Evolutionary conservation across 176 grass and related monocot genomes (phyloP).

Genomic region (Bothriochloa decipiens): DNA sequence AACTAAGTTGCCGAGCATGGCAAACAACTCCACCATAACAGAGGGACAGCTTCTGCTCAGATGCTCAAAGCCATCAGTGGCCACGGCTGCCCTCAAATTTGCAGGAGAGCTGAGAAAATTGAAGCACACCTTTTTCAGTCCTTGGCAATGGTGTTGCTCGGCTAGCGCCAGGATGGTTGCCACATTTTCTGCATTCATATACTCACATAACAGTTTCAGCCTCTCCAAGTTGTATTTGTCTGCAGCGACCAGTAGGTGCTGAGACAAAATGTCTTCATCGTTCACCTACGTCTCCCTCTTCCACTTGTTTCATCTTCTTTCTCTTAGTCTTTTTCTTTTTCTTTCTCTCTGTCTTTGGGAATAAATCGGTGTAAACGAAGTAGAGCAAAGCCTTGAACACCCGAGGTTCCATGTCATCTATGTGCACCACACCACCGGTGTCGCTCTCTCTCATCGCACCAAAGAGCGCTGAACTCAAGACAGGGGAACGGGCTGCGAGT

Average conservation of each 20-base stretch:
- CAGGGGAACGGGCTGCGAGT: slow-evolving; percentile 41
- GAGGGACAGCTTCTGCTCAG: not conserved
- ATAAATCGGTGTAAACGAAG: not conserved
- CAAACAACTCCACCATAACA: too few species aligned
- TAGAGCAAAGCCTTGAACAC: slow-evolving; percentile 42
- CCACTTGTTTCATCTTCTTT: not conserved
- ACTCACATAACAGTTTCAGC: slow-evolving; percentile 43
- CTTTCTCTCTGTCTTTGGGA: not conserved
- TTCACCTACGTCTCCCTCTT: not conserved
- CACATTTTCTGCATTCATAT: not conserved
- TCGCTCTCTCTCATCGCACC: slow-evolving; percentile 44
- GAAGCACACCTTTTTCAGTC: not conserved
- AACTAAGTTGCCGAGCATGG: not conserved
- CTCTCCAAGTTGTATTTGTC: slow-evolving; percentile 52
- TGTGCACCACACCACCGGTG: slow-evolving; percentile 33
- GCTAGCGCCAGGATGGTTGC: not conserved
- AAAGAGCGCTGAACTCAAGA: slow-evolving; percentile 44
- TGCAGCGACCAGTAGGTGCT: slow-evolving; percentile 48
- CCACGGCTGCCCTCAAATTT: not conserved
- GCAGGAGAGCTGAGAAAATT: not conserved
- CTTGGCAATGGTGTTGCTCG: not conserved
- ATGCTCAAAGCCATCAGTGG: not conserved
- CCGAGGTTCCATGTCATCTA: slow-evolving; percentile 30
- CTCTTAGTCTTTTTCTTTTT: too few species aligned
- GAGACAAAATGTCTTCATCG: slow-evolving; percentile 23